These are phyloP conservation scores for Westerdykella ornata DNA, from an alignment of 2,329 filamentous ascomycete genomes.

Conservation along the genomic window DNA sequence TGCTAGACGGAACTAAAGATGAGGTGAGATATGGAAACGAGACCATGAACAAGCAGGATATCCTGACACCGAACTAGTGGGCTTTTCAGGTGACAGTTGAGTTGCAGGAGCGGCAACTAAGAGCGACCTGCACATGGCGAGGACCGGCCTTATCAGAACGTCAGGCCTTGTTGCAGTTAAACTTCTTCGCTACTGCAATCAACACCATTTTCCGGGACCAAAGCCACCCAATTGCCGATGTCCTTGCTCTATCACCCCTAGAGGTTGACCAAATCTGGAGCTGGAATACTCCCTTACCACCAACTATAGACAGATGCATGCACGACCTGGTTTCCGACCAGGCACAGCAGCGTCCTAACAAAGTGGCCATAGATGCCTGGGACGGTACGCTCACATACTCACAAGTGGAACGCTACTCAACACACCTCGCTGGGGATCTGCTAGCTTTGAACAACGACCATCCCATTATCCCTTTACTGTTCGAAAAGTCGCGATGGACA, in stretches of 20 bases:
- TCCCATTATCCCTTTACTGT: conserved; percentile 34
- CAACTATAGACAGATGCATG: conserved; percentile 42
- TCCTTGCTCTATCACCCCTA: conserved; percentile 20
- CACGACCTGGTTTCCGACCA: conserved; percentile 43
- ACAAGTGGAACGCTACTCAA: conserved; percentile 31
- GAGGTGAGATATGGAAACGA: conserved; percentile 17
- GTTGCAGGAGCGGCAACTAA: conserved; percentile 22
- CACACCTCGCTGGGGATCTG: conserved; percentile 24
- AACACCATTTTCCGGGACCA: conserved; percentile 31
- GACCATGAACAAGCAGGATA: background rate
- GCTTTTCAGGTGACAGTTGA: conserved; percentile 21
- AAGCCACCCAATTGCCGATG: conserved; percentile 10
- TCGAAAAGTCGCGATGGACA: conserved; percentile 39
- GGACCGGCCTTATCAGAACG: conserved; percentile 39
- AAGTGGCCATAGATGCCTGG: conserved; percentile 36
- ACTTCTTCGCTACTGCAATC: conserved; percentile 36
- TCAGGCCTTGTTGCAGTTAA: conserved; percentile 40
- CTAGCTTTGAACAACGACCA: conserved; percentile 20
- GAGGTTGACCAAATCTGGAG: conserved; percentile 45
- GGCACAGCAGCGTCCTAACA: conserved; percentile 29
- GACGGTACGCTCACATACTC: conserved; percentile 33
- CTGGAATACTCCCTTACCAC: conserved; percentile 44
- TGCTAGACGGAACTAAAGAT: conserved; percentile 26
- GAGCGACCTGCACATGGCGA: conserved; percentile 40
- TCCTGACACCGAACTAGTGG: conserved; percentile 20